Evolutionary conservation across 345 rosid genomes (phyloP).

Genomic region (Citrus glauca): DNA sequence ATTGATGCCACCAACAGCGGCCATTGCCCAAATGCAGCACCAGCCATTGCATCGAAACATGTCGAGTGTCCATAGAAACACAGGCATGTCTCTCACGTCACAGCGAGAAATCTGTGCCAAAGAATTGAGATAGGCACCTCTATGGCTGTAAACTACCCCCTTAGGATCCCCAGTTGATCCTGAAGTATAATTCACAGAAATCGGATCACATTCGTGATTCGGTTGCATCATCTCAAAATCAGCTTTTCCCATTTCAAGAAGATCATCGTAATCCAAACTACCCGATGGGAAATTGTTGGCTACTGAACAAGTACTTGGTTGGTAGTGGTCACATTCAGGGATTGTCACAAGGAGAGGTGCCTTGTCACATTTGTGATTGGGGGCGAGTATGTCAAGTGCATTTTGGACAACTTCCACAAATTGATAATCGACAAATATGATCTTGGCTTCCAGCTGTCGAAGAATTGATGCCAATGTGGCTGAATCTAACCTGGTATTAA

Average conservation of each 20-base stretch:
- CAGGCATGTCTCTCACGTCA: conserved; percentile 29
- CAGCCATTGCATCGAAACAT: conserved; percentile 75
- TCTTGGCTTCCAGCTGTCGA: conserved; percentile 26
- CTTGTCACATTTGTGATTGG: not conserved
- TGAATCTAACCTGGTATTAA: conserved; percentile 37
- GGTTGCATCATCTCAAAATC: conserved; percentile 33
- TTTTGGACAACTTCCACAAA: conserved; percentile 14
- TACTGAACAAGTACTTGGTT: not conserved
- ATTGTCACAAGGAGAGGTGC: conserved; percentile 32
- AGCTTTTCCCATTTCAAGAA: conserved; percentile 24
- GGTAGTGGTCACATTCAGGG: conserved; percentile 3
- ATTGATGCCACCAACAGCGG: conserved; percentile 50
- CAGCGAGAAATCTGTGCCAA: conserved; percentile 29
- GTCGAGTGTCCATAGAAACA: conserved; percentile 58
- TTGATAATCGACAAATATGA: conserved; percentile 45
- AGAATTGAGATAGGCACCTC: conserved; percentile 51
- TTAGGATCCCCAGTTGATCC: conserved; percentile 61
- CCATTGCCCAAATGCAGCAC: conserved; percentile 60
- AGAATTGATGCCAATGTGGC: conserved; percentile 24
- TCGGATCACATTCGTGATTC: conserved; percentile 39
- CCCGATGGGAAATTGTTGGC: not conserved
- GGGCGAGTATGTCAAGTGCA: conserved; percentile 19
- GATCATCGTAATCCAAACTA: conserved; percentile 23
- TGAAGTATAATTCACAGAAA: conserved; percentile 52
- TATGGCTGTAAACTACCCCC: conserved; percentile 53